These are phyloP conservation scores for Xerocomus minutiporus DNA, from an alignment of 1,284 basidiomycete genomes.

Conservation along the genomic window DNA sequence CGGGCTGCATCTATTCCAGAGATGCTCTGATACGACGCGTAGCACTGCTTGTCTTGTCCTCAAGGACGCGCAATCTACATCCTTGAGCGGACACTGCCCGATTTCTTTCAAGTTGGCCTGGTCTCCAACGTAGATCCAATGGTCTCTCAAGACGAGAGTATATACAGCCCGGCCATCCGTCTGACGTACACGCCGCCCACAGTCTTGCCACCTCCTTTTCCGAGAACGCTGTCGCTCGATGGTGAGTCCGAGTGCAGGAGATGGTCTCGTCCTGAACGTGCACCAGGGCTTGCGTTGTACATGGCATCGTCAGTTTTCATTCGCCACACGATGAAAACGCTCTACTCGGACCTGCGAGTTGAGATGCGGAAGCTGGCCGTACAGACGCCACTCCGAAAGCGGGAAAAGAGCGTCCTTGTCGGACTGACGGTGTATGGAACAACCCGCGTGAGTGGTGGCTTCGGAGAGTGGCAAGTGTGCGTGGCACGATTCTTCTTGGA, in stretches of 20 bases:
- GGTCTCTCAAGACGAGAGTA: conserved; percentile 36
- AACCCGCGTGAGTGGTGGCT: conserved; percentile 55
- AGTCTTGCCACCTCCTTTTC: conserved; percentile 62
- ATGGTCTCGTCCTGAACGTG: background rate
- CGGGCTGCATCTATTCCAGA: conserved; percentile 2
- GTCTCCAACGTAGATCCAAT: conserved; percentile 50
- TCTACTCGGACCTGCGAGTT: conserved; percentile 63
- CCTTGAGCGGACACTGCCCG: conserved; percentile 62
- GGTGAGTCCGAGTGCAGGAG: conserved; percentile 39
- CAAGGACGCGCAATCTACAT: conserved; percentile 68
- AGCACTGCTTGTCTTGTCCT: background rate
- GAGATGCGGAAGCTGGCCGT: conserved; percentile 48
- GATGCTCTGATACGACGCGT: conserved; percentile 27
- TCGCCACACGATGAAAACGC: conserved; percentile 66
- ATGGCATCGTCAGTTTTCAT: conserved; percentile 64
- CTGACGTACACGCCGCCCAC: conserved; percentile 64
- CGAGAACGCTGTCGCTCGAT: conserved; percentile 62
- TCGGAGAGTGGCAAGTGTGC: conserved; percentile 66
- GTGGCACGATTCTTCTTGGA: conserved; percentile 26
- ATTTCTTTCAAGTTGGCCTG: conserved; percentile 68
- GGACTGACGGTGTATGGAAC: conserved; percentile 52
- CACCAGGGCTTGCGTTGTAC: conserved; percentile 62
- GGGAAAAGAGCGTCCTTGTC: conserved; percentile 55
- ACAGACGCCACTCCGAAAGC: conserved; percentile 14
- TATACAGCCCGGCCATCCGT: conserved; percentile 53